Evolutionary conservation across 768 basidiomycete genomes (phyloP), one percentile per base, ranked within the genome.

Genomic region (Strobilomyces echinocephalus): DNA sequence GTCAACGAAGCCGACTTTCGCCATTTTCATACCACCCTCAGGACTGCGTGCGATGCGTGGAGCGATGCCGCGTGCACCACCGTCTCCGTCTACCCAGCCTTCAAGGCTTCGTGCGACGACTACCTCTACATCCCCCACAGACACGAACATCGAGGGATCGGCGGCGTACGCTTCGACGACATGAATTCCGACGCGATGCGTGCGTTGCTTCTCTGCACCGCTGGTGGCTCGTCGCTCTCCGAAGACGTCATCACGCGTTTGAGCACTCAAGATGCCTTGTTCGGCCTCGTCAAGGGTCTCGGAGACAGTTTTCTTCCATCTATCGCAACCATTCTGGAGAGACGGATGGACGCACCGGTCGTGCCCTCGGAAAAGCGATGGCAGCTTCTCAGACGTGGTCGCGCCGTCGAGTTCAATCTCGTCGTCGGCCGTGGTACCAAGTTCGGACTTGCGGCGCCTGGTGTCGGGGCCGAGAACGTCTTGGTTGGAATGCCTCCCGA

Each of bases 381-480:
- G 81, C 82, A 82, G 55, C 72, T 79, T 55, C 49, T 83, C 36
- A 66, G 81, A 44, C 67, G 79, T 16, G 79, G 79, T 18, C 72
- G 77, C 9, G 76, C 80, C 59, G 78, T 80, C 47, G 79, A 83
- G 59, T 82, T 87, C 69, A 85, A 82, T 66, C 72, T 87, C 52
- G 78, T 84, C n/a, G 74, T 80, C 62, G 84, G 86, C 63, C 73
- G 85, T 38, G 86, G 84, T 5, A 85, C 85, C 16, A 84, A 82
- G 65, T 86, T 84, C 56, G 83, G 82, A 10, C 70, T 87, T 46
- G 71, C 70, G 54, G 80, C 81, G 15, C 85, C 83, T 5, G 81
- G 82, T 9, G 74, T 83, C 33, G 69, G 79, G 30, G 76, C 81
- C 11, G 85, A 88, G 70, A 84, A 81, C 60, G 81, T 87, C 49